Evolutionary conservation across 2,329 filamentous ascomycete species (phyloP).

Genomic region (Aspergillus sp.): DNA sequence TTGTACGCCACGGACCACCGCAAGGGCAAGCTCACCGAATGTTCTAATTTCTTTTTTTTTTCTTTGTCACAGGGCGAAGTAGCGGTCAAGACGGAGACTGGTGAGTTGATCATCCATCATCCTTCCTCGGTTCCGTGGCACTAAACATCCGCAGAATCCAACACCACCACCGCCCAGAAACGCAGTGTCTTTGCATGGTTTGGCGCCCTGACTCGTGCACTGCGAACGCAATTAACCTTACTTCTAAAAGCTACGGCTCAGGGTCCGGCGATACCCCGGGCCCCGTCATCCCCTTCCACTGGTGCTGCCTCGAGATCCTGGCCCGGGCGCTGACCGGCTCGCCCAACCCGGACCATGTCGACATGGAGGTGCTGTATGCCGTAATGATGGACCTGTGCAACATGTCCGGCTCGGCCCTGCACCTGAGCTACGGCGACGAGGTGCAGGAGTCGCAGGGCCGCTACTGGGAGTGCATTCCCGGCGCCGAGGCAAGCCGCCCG

Average conservation of each 20-base stretch:
- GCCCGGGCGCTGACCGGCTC: conserved; percentile 15
- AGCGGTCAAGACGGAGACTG: conserved; percentile 14
- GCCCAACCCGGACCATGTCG: conserved; percentile 10
- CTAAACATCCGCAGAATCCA: neutral
- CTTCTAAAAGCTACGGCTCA: conserved; percentile 15
- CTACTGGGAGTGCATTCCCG: conserved; percentile 21
- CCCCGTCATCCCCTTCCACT: conserved; percentile 20
- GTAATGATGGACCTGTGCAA: conserved; percentile 15
- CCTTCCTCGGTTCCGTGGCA: neutral
- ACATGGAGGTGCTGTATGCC: conserved; percentile 16
- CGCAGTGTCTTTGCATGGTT: conserved; percentile 17
- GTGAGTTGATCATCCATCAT: conserved; percentile 1
- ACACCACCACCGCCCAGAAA: neutral
- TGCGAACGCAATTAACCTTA: conserved; percentile 1
- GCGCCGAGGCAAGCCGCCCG: conserved; percentile 14
- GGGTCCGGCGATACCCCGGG: conserved; percentile 17
- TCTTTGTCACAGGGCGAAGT: conserved; percentile 14
- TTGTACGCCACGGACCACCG: conserved; percentile 6
- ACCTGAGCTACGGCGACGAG: conserved; percentile 18
- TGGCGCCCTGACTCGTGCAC: no score
- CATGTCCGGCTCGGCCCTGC: conserved; percentile 10
- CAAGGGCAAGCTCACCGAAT: neutral
- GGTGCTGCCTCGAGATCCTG: conserved; percentile 20
- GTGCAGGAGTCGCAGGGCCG: conserved; percentile 18
- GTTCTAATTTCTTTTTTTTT: neutral